phyloP scores from a whole-genome alignment of 192 early-diverging fungal genomes.

The Cetraspora pellucida region DNA sequence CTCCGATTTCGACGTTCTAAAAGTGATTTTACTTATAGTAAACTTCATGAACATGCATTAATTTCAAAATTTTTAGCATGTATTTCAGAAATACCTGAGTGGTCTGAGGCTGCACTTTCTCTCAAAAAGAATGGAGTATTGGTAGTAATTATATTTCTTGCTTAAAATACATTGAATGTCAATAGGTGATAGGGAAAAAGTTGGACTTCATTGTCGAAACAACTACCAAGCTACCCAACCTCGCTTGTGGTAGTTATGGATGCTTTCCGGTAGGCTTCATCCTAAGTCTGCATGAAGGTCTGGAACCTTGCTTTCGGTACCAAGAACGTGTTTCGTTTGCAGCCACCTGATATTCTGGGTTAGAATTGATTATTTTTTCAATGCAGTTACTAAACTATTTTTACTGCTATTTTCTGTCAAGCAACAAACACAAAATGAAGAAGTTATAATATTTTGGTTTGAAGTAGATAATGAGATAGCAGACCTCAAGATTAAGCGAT shows the following conservation, averaged over 20 bases:
- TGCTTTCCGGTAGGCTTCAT: neutral
- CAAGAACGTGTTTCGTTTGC: neutral
- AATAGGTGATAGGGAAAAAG: conserved; percentile 24
- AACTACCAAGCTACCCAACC: neutral
- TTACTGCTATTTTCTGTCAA: neutral
- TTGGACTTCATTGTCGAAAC: conserved; percentile 15
- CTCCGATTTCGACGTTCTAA: neutral
- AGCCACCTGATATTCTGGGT: neutral
- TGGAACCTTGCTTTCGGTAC: neutral
- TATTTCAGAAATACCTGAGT: neutral
- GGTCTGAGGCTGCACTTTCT: conserved; percentile 5
- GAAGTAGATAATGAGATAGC: neutral
- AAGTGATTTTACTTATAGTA: conserved; percentile 9
- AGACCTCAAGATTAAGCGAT: neutral
- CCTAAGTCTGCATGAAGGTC: conserved; percentile 2
- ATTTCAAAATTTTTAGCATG: conserved; percentile 3
- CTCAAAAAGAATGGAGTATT: conserved; percentile 10
- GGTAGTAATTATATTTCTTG: neutral
- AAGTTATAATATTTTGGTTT: neutral
- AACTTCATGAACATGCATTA: conserved; percentile 4
- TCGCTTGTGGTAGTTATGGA: conserved; percentile 17
- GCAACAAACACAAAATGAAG: conserved; percentile 10
- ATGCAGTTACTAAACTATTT: neutral
- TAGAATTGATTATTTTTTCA: neutral
- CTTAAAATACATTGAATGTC: neutral